Base-by-base conservation (phyloP, 805 yeast species). In the Tetrapisispora taiwanensis region DNA sequence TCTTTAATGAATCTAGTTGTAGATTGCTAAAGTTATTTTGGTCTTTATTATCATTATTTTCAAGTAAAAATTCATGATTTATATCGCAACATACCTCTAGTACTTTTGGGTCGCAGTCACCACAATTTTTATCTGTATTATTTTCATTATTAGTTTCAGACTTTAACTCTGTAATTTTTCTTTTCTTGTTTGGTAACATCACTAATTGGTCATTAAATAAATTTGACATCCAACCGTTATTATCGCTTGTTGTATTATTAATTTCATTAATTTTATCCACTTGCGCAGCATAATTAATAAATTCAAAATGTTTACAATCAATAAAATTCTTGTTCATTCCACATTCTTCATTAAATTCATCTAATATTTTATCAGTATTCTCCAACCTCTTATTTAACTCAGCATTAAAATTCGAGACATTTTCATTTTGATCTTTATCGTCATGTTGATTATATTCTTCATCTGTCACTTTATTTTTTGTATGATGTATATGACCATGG, bases 401-500 rank as follows among this genome's bases (percentile, higher is more conserved):
- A 7, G 26, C n/a, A 28, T 22, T 22, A 7, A 17, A n/a, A 19
- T 31, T 15, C 14, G 13, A 5, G n/a, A 10, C 9, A n/a, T 17
- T 12, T 10, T 12, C 22, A 3, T 17, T 40, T 28, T 24, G 9
- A n/a, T 22, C n/a, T 3, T 9, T 36, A n/a, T 36, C 14, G 7
- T 22, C 7, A 7, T 7, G 8, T 4, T 14, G 13, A 22, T 24
- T 12, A 24, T 15, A 18, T 15, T 8, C 34, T 24, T 22, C 26
- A 17, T 22, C 36, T 12, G n/a, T 36, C 9, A 20, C 30, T 3
- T 20, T 39, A 36, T 24, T 26, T 20, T 30, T 37, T 4, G 43
- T 46, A 34, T 52, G 75, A 53, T 78, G 84, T 27, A 78, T 73
- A 54, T 78, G 84, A n/a, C 84, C 84, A 54, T 78, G 84, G 30